Base-by-base conservation (phyloP, 2,329 filamentous ascomycete genomes). In the Aspergillus floridensis region DNA sequence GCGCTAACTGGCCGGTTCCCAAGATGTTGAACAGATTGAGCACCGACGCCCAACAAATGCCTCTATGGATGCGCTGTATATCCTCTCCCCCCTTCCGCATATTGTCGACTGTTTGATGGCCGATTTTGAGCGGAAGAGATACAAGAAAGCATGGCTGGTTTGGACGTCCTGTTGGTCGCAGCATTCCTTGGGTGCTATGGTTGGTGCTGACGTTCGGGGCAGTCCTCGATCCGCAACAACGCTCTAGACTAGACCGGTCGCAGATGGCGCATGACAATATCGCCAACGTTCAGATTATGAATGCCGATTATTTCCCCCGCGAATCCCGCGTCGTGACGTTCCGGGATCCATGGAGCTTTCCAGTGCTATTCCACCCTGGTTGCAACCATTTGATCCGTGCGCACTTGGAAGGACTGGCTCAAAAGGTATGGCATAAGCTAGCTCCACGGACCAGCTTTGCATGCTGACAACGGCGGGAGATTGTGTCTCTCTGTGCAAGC, bases 11-110 rank as follows among this genome's bases (percentile, higher is more conserved):
- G 46, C 49, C 58, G 46, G 51, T 53, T 60, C 62, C 57, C 62
- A 68, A 96, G 93, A 96, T 77, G 93, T 99, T 76, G 93, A 98
- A 82, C 86, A 86, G 72, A 96, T 99, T 78, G 93, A 97, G 80
- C 87, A 95, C 63, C 88, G 87, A 69, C 87, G 95, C 72, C 88
- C 89, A 51, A 83, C 85, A 72, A 96, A 96, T 74, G 87, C 88
- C 58, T 89, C 91, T 68, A 96, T 96, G 87, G 95, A 98, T 76
- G 95, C 92, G 69, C 87, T 99, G 66, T 99, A 98, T 79, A 82
- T 99, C 61, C 84, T 99, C 59, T 90, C 93, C 0, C 91, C 95
- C 8, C 85, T 91, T 69, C 82, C 91, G 6, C 90, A 96, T 74
- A 91, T 96, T 63, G 89, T 98, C 69, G 93, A 98, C 70, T 97